Percentiles rank a stretch among this genome's conserved stretches.
Conservation (phyloP, 1,284 basidiomycete genomes). For the Fistulinella cinereoalba region DNA sequence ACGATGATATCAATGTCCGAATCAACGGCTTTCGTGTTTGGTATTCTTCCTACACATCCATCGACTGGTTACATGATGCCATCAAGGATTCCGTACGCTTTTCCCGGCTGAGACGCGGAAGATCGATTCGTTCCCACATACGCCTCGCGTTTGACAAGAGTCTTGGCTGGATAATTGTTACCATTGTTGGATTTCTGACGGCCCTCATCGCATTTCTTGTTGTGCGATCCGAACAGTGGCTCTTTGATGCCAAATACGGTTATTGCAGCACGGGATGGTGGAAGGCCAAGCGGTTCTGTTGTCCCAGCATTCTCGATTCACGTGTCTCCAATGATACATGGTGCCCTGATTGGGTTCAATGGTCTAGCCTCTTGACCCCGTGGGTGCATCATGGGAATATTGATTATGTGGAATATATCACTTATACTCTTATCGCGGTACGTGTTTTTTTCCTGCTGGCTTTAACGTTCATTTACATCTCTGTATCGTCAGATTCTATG, state of each 20-base stretch:
- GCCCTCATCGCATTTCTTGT: conserved; percentile 87
- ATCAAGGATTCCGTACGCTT: conserved; percentile 88
- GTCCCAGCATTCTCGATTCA: conserved; percentile 43
- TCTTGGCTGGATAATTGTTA: conserved; percentile 90
- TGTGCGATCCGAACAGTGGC: conserved; percentile 81
- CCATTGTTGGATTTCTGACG: conserved; percentile 80
- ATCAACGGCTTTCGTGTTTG: conserved; percentile 89
- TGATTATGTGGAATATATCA: conserved; percentile 62
- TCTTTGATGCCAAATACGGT: conserved; percentile 95
- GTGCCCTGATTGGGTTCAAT: conserved; percentile 76
- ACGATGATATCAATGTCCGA: conserved; percentile 57
- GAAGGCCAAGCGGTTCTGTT: conserved; percentile 82
- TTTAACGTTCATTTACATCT: not conserved
- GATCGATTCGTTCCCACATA: conserved; percentile 69
- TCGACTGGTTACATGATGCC: conserved; percentile 91
- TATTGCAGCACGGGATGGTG: conserved; percentile 75
- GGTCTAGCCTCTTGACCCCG: conserved; percentile 55
- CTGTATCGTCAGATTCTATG: conserved; percentile 54
- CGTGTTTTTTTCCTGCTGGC: conserved; percentile 29
- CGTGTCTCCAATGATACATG: conserved; percentile 33
- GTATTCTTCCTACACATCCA: conserved; percentile 83
- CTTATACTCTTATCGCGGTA: conserved; percentile 79
- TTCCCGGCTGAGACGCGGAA: conserved; percentile 62
- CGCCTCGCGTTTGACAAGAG: conserved; percentile 77
- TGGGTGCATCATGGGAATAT: conserved; percentile 27